Base-by-base conservation (phyloP, 345 rosid species). In the Lepidium africanum region DNA sequence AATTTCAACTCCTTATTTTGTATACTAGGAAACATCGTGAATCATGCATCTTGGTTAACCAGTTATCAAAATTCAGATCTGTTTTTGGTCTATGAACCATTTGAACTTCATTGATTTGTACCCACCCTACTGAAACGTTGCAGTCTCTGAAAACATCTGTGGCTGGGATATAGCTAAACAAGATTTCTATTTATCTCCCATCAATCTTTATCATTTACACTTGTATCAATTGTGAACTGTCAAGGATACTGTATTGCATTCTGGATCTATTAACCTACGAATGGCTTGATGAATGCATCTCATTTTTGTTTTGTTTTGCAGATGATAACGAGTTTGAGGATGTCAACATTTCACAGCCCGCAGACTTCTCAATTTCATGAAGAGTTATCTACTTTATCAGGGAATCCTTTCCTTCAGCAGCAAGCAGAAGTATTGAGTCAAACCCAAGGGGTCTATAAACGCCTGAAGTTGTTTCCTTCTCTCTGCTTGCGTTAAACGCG, bases 241-340 rank as follows among this genome's bases (percentile, higher is more conserved):
- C 32, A 30, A 21, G 19, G 12, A 55, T 40, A 5, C 11, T 14
- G 13, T 40, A 65, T 49, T 73, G 42, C 39, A 33, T 27, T 50
- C 50, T 65, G 25, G 10, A 51, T 51, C 25, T 25, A 1, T 25
- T 36, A 23, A 57, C 10, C 60, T 65, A 32, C 15, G 54, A 64
- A 48, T 39, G 58, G 42, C 58, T 12, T 65, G 33, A 58, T 40
- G 8, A 10, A 0, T 67, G 51, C 19, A 53, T 61, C 38, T 67
- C 21, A 17, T 67, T 38, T 5, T 5, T 30, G 7, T 71, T 21
- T 49, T n/a, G 51, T 12, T 55, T 19, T 78, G 47, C 84, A 87
- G 94, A 87, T 73, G 87, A 83, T 79, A 77, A 77, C 32, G 81
- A 84, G 72, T 90, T 90, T 72, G 96, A 90, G 80, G 88, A 85